Evolutionary conservation across 2,329 filamentous ascomycete species (phyloP).

Genomic region (Calonectria pauciramosa): DNA sequence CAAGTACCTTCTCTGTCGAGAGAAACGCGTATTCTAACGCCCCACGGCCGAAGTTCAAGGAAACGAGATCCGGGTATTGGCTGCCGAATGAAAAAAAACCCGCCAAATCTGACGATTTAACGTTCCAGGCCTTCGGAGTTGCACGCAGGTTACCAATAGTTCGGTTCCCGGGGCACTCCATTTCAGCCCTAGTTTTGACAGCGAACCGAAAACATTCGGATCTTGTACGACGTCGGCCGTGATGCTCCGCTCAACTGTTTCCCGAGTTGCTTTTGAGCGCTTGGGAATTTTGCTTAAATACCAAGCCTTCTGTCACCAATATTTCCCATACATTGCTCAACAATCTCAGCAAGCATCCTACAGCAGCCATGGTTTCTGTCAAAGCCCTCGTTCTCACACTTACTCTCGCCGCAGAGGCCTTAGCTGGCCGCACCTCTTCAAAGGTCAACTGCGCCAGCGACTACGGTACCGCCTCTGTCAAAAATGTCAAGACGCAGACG

Average conservation of each 20-base stretch:
- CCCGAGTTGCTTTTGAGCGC: too few relatives aligned
- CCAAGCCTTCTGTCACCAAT: not conserved
- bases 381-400: not conserved
- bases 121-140: not conserved
- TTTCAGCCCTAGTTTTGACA: not conserved
- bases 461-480: not conserved
- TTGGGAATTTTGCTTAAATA: not conserved
- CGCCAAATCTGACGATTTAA: not conserved
- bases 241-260: not conserved
- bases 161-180: not conserved
- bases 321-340: not conserved
- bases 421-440: not conserved
- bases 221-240: not conserved
- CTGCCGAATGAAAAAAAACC: not conserved
- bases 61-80: not conserved
- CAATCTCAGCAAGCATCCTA: not conserved
- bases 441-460: constrained; percentile 4
- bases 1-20: not conserved
- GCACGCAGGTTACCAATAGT: not conserved
- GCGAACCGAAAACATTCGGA: not conserved
- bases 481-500: not conserved
- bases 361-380: not conserved
- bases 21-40: not conserved
- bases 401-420: not conserved
- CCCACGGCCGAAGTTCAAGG: not conserved